Conservation (phyloP, 768 basidiomycete genomes). For the Xerocomellus chrysenteron region DNA sequence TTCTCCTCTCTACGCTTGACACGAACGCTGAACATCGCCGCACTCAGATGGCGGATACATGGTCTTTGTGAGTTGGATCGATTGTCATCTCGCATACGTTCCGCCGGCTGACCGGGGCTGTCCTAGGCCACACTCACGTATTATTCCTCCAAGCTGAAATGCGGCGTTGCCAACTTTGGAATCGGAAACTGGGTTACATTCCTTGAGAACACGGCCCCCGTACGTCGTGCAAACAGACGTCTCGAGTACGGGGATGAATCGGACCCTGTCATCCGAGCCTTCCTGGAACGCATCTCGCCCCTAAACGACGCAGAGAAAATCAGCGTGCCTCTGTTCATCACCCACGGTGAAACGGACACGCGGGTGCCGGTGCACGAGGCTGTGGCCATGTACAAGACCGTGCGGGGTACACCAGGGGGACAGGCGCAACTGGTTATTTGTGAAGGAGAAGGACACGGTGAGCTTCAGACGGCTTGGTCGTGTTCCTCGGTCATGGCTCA, state of each 20-base stretch:
- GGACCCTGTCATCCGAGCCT: constrained; percentile 35
- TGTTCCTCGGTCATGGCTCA: constrained; percentile 1
- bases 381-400: constrained; percentile 37
- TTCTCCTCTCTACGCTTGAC: neutral
- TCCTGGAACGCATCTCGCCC: constrained; percentile 41
- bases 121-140: constrained; percentile 41
- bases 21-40: neutral
- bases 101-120: neutral
- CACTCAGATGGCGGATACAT: constrained; percentile 40
- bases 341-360: constrained; percentile 43
- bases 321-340: constrained; percentile 37
- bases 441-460: constrained; percentile 44
- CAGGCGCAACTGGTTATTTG: constrained; percentile 39
- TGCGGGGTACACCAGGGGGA: constrained; percentile 22
- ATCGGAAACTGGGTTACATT: constrained; percentile 41
- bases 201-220: constrained; percentile 41
- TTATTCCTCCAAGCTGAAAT: constrained; percentile 40
- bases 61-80: constrained; percentile 33
- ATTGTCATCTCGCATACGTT: neutral
- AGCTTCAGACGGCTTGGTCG: constrained; percentile 4
- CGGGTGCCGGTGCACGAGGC: constrained; percentile 42
- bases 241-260: constrained; percentile 44
- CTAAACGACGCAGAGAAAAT: constrained; percentile 39
- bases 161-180: constrained; percentile 43
- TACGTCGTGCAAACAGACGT: constrained; percentile 36